Base-by-base conservation (phyloP, 768 basidiomycete genomes). In the Chalciporus piperatus region DNA sequence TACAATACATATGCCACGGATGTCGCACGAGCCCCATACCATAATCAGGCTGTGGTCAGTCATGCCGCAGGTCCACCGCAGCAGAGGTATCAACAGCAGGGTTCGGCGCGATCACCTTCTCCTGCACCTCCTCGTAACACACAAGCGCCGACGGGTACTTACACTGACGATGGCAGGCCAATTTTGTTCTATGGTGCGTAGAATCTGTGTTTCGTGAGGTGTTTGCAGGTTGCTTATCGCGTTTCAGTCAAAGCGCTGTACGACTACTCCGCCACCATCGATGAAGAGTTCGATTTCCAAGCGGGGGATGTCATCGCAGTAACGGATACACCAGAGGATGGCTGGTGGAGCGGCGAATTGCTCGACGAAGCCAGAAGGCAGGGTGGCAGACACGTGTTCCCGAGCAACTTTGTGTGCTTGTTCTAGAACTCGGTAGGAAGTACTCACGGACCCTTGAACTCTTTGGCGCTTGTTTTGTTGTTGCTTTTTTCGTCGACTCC, bases 221-320 rank as follows among this genome's bases (percentile, higher is more conserved):
- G 27, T 27, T 7, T 27, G 6, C 27, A 27, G 27, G 27, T 27
- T 27, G 27, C 27, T 27, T 9, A 27, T 7, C 9, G 27, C 27
- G 27, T 27, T 27, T 27, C 27, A 92, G 92, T 95, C 54, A 90
- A 92, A 76, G 93, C 93, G 35, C 72, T 95, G 56, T 96, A 91
- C 65, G 89, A 93, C 68, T 95, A 94, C 60, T 70, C 71, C 1
- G 92, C 90, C 14, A 84, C 87, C 11, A 90, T 88, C 55, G 85
- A 89, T 1, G 92, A 95, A 64, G 96, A 98, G 72, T 98, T 98
- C 68, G 89, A 95, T 67, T 98, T 98, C 83, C 91, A 94, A 65
- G 76, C 84, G 19, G 92, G 89, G 3, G 96, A 98, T 70, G 90
- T 97, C 57, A 97, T 98, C 57, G 95, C 94, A 7, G 95, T 98